phyloP scores from a whole-genome alignment of 2,329 filamentous ascomycete genomes.

The Xylaria sp. region DNA sequence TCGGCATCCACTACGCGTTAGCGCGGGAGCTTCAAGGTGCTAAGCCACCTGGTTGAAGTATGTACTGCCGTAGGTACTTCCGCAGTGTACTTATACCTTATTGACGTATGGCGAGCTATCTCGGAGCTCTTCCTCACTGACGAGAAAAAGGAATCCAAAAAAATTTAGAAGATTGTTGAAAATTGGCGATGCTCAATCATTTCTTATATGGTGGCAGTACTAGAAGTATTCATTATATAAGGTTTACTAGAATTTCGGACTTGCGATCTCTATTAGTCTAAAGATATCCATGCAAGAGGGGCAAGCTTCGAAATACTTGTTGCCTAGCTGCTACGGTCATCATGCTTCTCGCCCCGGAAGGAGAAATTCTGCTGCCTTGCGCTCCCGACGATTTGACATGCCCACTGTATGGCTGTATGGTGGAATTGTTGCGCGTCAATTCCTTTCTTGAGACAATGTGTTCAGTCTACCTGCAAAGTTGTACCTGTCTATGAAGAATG shows the following conservation, averaged over 20 bases:
- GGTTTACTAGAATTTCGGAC: neutral
- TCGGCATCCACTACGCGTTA: neutral
- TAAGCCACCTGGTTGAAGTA: constrained; percentile 30
- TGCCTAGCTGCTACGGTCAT: neutral
- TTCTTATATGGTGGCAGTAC: neutral
- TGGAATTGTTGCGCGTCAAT: neutral
- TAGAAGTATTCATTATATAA: neutral
- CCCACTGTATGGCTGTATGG: neutral
- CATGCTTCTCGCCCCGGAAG: neutral
- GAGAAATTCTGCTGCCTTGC: constrained; percentile 15
- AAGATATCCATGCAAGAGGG: neutral
- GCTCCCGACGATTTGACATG: neutral
- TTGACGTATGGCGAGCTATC: too few species aligned
- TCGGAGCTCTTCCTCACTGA: too few species aligned
- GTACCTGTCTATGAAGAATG: neutral
- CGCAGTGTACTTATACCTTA: neutral
- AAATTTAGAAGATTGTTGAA: neutral
- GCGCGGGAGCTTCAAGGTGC: constrained; percentile 21
- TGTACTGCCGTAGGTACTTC: neutral
- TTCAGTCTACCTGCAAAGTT: neutral
- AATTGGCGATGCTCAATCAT: neutral
- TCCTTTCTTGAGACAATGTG: neutral
- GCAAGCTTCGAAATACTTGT: neutral
- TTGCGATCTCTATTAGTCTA: neutral
- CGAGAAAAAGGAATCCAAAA: too few species aligned